Conservation (phyloP, 169 alveolate genomes). For the Cryptosporidium sp. region DNA sequence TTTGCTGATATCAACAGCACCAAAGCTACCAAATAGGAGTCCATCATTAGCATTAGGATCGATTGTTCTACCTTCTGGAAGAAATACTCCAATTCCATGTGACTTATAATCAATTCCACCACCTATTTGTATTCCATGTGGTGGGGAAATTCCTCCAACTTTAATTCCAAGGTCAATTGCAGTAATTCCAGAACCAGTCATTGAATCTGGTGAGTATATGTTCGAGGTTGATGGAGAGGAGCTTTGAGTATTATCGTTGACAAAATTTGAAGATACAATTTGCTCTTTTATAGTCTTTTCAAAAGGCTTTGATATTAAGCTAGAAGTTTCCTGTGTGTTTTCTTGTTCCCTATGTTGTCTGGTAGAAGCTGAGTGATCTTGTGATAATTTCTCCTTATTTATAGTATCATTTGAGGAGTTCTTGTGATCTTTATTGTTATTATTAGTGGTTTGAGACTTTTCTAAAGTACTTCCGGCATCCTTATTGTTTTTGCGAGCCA, state of each 20-base stretch:
- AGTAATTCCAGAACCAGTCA: constrained; percentile 21
- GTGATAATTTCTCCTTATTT: not conserved
- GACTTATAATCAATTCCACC: not conserved
- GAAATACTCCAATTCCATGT: constrained; percentile 46
- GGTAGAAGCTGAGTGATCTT: not conserved
- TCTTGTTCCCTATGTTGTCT: not conserved
- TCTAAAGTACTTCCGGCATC: not conserved
- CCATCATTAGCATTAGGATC: constrained; percentile 73
- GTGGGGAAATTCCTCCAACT: constrained; percentile 56
- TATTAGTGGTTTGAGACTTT: not conserved
- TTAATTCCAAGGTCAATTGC: constrained; percentile 65
- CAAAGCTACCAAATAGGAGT: constrained; percentile 67
- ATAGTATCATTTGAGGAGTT: not conserved
- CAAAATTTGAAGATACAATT: not conserved
- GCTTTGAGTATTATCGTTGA: constrained; percentile 1
- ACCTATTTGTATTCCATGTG: constrained; percentile 71
- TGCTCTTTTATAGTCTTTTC: not conserved
- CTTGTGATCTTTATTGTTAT: not conserved
- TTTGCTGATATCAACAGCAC: constrained; percentile 72
- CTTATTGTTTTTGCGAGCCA: constrained; percentile 55
- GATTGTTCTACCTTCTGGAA: constrained; percentile 76
- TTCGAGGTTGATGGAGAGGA: constrained; percentile 16
- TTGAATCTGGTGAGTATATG: not conserved
- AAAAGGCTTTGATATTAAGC: not conserved
- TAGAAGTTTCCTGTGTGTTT: not conserved